A percentile compares a stretch with the other conserved stretches of the same genome.
These are phyloP conservation scores for Pachyrhizus erosus DNA, from an alignment of 306 rosid species.

Conservation along the genomic window DNA sequence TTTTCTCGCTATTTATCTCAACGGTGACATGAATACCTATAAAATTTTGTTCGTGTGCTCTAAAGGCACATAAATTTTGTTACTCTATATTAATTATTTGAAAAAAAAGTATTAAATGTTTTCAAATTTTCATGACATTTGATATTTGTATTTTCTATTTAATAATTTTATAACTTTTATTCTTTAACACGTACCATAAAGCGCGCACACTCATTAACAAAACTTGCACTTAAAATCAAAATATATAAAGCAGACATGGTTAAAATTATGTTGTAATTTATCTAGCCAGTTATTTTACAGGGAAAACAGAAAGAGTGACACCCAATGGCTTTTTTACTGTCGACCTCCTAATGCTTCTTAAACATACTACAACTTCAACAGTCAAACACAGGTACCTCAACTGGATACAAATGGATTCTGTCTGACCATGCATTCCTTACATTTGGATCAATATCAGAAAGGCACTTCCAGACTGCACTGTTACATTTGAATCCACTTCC, in stretches of 20 bases:
- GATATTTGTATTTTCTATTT: not conserved
- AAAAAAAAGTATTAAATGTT: not conserved
- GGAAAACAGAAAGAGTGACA: not conserved
- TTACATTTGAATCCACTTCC: conserved; percentile 82
- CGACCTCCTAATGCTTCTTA: conserved; percentile 8
- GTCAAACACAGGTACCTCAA: conserved; percentile 46
- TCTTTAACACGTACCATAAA: not conserved
- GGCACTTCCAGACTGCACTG: conserved; percentile 76
- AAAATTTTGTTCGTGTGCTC: too few species aligned
- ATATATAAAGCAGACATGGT: not conserved
- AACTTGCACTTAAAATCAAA: not conserved
- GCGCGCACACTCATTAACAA: not conserved
- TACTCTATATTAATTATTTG: too few species aligned
- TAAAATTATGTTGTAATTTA: conserved; percentile 17
- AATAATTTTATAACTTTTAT: not conserved
- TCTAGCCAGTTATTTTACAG: not conserved
- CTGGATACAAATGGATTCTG: conserved; percentile 65
- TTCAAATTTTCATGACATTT: not conserved
- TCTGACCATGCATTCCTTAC: conserved; percentile 71
- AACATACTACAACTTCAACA: conserved; percentile 32
- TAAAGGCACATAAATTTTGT: too few species aligned
- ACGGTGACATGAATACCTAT: too few species aligned
- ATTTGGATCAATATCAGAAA: conserved; percentile 58
- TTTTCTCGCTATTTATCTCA: too few species aligned
- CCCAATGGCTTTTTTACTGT: not conserved